phyloP scores from a whole-genome alignment of 163 green algal genomes.

The Smithsoniella earleae region DNA sequence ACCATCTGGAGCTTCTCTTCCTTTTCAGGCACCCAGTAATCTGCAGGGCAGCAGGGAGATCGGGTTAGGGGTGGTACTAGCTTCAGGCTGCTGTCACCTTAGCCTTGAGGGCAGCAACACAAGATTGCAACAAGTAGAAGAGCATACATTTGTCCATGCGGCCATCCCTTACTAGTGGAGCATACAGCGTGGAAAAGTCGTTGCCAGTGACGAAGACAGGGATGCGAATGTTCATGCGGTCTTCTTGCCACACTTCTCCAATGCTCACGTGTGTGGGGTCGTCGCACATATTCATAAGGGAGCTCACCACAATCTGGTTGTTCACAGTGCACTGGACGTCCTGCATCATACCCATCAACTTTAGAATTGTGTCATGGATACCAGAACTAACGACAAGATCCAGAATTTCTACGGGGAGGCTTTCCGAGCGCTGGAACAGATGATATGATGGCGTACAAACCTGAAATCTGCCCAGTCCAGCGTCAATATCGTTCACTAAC shows the following conservation, averaged over 20 bases:
- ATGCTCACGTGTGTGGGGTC: conserved; percentile 61
- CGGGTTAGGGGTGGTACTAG: not conserved
- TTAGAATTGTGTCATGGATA: too few species aligned
- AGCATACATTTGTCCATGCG: conserved; percentile 71
- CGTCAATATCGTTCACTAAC: conserved; percentile 91
- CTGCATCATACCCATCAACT: not conserved
- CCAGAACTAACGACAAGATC: too few species aligned
- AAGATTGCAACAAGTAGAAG: too few species aligned
- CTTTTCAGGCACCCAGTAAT: conserved; percentile 67
- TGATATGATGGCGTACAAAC: too few species aligned
- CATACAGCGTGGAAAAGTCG: conserved; percentile 78
- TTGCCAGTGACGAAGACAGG: conserved; percentile 89
- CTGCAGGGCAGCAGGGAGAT: conserved; percentile 10
- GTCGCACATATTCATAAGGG: conserved; percentile 91
- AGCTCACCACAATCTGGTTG: conserved; percentile 87
- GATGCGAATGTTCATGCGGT: conserved; percentile 47
- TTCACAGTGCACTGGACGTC: conserved; percentile 66
- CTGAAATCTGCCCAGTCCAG: conserved; percentile 62
- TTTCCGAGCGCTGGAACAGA: too few species aligned
- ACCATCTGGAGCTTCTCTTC: conserved; percentile 68
- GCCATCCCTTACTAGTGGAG: conserved; percentile 64
- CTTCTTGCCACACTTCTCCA: conserved; percentile 54
- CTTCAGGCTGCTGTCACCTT: not conserved
- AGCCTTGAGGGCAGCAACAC: not conserved
- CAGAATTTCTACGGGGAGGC: too few species aligned